phyloP scores from a whole-genome alignment of 1,139 yeast species.

The Saccharomyces pastorianus region DNA sequence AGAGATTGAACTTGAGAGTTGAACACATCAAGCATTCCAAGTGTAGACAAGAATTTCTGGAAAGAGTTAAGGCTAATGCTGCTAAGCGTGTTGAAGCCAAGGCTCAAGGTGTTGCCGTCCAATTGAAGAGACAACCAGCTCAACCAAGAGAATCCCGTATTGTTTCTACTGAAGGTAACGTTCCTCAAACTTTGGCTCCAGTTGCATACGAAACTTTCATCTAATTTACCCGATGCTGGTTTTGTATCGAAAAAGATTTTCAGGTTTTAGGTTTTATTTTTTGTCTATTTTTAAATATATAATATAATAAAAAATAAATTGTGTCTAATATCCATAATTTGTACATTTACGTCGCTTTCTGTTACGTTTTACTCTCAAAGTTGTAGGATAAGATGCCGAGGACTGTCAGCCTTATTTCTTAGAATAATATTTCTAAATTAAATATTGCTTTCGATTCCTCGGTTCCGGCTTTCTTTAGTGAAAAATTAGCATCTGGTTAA shows the following conservation, averaged over 20 bases:
- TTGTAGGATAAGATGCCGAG: not conserved
- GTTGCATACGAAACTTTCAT: no score
- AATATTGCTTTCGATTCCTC: not conserved
- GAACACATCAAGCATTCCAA: no score
- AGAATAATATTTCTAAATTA: no score
- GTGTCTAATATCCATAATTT: conserved; percentile 1
- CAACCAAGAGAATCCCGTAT: no score
- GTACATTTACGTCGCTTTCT: not conserved
- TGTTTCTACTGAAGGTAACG: no score
- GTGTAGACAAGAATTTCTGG: no score
- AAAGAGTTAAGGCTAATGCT: no score
- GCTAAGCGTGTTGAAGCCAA: no score
- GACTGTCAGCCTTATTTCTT: not conserved
- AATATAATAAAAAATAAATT: conserved; percentile 4
- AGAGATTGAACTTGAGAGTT: no score
- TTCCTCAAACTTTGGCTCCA: no score
- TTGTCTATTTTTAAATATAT: conserved; percentile 4
- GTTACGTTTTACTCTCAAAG: not conserved
- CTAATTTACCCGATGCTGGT: not conserved
- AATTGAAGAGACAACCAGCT: no score
- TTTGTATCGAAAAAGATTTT: not conserved
- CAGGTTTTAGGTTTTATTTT: not conserved
- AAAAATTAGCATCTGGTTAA: not conserved
- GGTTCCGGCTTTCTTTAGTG: not conserved
- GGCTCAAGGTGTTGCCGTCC: no score